These are phyloP conservation scores for Acorus gramineus DNA, from an alignment of 106 monocot genomes.

Conservation along the genomic window DNA sequence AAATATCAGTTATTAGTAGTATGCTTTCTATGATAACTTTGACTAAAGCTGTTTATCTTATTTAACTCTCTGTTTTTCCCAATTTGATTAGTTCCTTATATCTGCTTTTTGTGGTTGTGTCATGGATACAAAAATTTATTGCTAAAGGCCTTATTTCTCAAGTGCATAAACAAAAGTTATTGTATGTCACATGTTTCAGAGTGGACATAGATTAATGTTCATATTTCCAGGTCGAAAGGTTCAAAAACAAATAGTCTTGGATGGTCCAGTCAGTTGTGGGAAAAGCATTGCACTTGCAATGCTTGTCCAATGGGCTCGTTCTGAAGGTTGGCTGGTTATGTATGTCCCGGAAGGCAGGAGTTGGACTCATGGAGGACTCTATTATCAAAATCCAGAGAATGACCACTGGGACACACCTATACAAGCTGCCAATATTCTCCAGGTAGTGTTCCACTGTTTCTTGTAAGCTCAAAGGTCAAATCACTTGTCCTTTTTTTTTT, in stretches of 20 bases:
- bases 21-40: too few species aligned
- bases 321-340: slow-evolving; percentile 92
- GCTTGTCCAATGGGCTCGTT: slow-evolving; percentile 97
- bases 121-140: too few species aligned
- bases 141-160: too few species aligned
- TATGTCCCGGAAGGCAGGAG: slow-evolving; percentile 93
- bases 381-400: slow-evolving; percentile 63
- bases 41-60: too few species aligned
- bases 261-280: slow-evolving; percentile 92
- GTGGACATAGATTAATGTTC: neutral
- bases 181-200: too few species aligned
- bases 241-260: slow-evolving; percentile 84
- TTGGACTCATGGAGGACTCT: slow-evolving; percentile 95
- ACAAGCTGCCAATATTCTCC: slow-evolving; percentile 58
- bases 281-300: slow-evolving; percentile 93
- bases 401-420: slow-evolving; percentile 88
- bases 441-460: slow-evolving; percentile 29
- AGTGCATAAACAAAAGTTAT: too few species aligned
- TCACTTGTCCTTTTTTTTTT: too few species aligned
- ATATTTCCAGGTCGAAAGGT: slow-evolving; percentile 41
- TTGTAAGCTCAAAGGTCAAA: too few species aligned
- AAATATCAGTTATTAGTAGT: too few species aligned
- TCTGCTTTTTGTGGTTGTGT: too few species aligned
- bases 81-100: too few species aligned
- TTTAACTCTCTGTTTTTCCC: too few species aligned